Conservation (phyloP, 1,284 basidiomycete species). For the Termitomyces sp. region DNA sequence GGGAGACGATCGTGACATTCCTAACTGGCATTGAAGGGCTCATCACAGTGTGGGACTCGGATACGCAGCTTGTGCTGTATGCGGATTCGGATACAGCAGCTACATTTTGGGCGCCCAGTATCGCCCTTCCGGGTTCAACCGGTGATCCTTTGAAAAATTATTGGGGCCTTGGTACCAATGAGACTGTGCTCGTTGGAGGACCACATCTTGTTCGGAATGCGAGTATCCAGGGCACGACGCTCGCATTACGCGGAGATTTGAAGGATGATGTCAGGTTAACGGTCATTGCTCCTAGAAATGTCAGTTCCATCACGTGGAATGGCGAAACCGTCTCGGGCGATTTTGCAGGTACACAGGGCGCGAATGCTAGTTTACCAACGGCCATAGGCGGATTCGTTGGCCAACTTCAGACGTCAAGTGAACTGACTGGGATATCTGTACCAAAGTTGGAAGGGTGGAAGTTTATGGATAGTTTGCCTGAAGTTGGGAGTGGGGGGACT, state of each 20-base stretch:
- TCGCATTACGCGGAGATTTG: conserved; percentile 46
- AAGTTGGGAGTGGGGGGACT: conserved; percentile 36
- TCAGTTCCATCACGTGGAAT: conserved; percentile 66
- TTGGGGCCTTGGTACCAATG: conserved; percentile 48
- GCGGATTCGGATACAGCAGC: conserved; percentile 59
- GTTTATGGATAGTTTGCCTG: conserved; percentile 68
- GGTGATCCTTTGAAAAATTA: conserved; percentile 36
- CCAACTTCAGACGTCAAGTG: conserved; percentile 20
- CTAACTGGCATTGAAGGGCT: conserved; percentile 52
- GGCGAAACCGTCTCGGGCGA: conserved; percentile 43
- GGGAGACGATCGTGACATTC: conserved; percentile 39
- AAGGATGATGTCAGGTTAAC: conserved; percentile 39
- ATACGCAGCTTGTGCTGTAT: conserved; percentile 60
- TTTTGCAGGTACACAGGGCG: conserved; percentile 21
- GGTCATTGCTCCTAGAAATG: conserved; percentile 47
- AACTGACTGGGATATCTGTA: conserved; percentile 22
- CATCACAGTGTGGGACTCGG: conserved; percentile 60
- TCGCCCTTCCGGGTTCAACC: conserved; percentile 23
- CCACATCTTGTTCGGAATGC: conserved; percentile 54
- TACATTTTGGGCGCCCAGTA: conserved; percentile 44
- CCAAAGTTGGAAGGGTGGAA: conserved; percentile 57
- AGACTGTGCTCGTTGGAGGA: conserved; percentile 50
- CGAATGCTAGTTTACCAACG: conserved; percentile 23
- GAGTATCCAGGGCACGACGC: conserved; percentile 30
- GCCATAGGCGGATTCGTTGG: conserved; percentile 36